A percentile compares a stretch with the other conserved stretches of the same genome.
These are phyloP conservation scores for Tripterygium wilfordii DNA, from an alignment of 177 flowering plant genomes.

Conservation along the genomic window DNA sequence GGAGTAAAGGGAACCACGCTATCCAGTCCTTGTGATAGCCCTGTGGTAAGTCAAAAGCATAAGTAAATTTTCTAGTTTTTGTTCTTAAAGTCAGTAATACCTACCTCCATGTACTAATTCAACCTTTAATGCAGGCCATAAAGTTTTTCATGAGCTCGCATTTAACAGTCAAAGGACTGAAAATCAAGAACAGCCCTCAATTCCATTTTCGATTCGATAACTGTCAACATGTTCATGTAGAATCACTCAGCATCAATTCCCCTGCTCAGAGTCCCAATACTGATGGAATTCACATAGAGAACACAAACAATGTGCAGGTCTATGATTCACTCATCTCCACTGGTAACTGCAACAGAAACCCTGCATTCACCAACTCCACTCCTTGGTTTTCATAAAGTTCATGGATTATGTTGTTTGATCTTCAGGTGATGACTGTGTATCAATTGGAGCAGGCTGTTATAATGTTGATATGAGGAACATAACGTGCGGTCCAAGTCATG, in stretches of 20 bases:
- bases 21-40: slow-evolving; percentile 40
- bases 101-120: too few relatives aligned
- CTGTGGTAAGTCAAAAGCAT: slow-evolving; percentile 41
- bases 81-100: too few relatives aligned
- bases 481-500: too few relatives aligned
- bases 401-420: too few relatives aligned
- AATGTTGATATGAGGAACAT: too few relatives aligned
- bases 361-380: too few relatives aligned
- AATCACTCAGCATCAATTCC: slow-evolving; percentile 30
- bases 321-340: slow-evolving; percentile 40
- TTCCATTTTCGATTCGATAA: slow-evolving; percentile 48
- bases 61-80: too few relatives aligned
- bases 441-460: too few relatives aligned
- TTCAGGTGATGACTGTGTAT: too few relatives aligned
- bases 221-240: slow-evolving; percentile 33
- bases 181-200: slow-evolving; percentile 49
- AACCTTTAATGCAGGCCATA: slow-evolving; percentile 18
- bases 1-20: slow-evolving; percentile 27
- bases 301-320: slow-evolving; percentile 38
- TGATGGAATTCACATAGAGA: slow-evolving; percentile 54
- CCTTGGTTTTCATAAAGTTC: too few relatives aligned
- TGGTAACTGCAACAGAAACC: too few relatives aligned
- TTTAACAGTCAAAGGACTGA: slow-evolving; percentile 26
- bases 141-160: slow-evolving; percentile 50
- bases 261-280: slow-evolving; percentile 61